Base-by-base conservation (phyloP, 768 basidiomycete genomes). In the Strobilomyces echinocephalus region DNA sequence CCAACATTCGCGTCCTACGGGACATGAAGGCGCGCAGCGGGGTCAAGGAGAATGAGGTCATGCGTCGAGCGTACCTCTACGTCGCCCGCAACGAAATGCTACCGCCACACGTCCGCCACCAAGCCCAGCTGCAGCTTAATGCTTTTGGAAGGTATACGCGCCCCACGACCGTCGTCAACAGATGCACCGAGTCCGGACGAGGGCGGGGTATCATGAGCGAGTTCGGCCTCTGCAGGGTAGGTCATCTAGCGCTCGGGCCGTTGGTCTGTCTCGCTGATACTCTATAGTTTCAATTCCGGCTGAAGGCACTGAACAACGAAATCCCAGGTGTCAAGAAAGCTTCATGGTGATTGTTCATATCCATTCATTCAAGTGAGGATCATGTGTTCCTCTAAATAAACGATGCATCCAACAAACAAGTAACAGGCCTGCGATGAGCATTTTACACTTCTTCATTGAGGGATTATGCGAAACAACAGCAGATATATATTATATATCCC, bases 81-180 rank as follows among this genome's bases (percentile, higher is more conserved):
- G 88, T 97, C 60, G 93, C 95, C 21, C 82, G 95, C 55, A 97
- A 98, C 73, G 84, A 90, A 67, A 82, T 86, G 2, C 73, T 97
- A n/a, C 85, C 93, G 15, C 77, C 91, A 3, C 85, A 90, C 66
- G 81, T 97, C 44, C 88, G 95, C 52, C 90, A 94, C 69, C 90
- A 94, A 60, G 95, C 95, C 15, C 94, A 97, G 69, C 74, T 98
- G 56, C 93, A 97, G 65, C 77, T 97, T 46, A 95, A 95, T 71
- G 83, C 85, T 6, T 91, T 97, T 62, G 85, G 81, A 46, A 79
- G 82, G 24, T 86, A 91, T 67, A 87, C 90, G 1, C 83, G 90
- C 36, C 88, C 91, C n/a, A 84, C 85, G 14, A 85, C 84, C 2
- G 88, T 97, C 31, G 94, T 91, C 75, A 93, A 94, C 67, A 78